Evolutionary conservation across 352 stramenopile species (phyloP), one percentile per base, ranked within the genome.

Genomic region (Thalassiosira mediterranea): DNA sequence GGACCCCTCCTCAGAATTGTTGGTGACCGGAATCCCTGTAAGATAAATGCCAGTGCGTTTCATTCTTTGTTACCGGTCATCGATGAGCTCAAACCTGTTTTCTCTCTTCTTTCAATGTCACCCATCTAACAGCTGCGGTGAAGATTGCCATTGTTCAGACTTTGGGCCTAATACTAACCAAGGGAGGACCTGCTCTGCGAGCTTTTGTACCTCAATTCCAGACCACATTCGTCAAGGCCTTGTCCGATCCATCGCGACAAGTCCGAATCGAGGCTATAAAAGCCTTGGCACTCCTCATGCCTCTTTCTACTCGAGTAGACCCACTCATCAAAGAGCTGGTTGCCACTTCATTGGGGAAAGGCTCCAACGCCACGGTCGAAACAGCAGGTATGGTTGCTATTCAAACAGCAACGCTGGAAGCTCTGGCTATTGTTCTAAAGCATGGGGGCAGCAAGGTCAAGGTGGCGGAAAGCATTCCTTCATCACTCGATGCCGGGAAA

Each of bases 181-280:
- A 99, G 87, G 97, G 96, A 58, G 34, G 97, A 31, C 91, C 96
- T 15, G 94, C 95, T 25, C 90, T 99, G 13, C 97, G 98, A 84
- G 96, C 97, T n/a, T 99, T 99, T 84, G 88, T 99, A 59, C 97
- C 98, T 21, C 98, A 99, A 88, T 93, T 99, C 57, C 97, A 99
- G 83, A 93, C 88, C 37, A 99, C 97, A 1, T 99, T 99, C 76
- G 95, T 99, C 46, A 99, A 99, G 88, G 96, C 96, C 34, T 84
- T 99, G n/a, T 97, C 97, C 71, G 97, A 99, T 88, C 91, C 93
- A n/a, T 95, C 90, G 8, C 93, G 94, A 29, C 92, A 97, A 57
- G 97, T 99, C 15, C 92, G 96, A 37, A 72, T 90, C 15, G 92
- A 94, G 75, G 96, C 96, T 37, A 96, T 96, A 0, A 92, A 90